phyloP scores from a whole-genome alignment of 805 yeast species.

The Komagataella populi region DNA sequence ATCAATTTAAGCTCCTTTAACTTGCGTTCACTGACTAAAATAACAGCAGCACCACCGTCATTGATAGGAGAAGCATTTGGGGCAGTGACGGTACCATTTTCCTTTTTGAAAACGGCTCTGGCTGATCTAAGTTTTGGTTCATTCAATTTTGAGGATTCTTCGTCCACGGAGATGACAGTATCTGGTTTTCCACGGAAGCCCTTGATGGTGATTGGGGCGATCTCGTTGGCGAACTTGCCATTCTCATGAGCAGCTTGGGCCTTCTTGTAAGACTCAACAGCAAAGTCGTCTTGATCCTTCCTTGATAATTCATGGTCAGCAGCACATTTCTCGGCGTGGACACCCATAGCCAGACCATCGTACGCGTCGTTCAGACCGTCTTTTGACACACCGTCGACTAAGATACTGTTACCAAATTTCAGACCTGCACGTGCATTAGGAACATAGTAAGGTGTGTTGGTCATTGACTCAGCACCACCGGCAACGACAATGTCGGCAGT shows the following conservation, averaged over 20 bases:
- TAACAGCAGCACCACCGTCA: constrained; percentile 96
- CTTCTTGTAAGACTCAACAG: constrained; percentile 71
- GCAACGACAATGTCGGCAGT: constrained; percentile 86
- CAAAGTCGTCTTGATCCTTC: constrained; percentile 82
- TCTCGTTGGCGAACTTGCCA: constrained; percentile 75
- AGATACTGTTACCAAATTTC: constrained; percentile 68
- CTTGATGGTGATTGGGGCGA: constrained; percentile 78
- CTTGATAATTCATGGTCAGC: constrained; percentile 63
- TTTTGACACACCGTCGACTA: constrained; percentile 82
- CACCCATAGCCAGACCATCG: constrained; percentile 85
- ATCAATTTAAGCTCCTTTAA: constrained; percentile 73
- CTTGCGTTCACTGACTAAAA: constrained; percentile 76
- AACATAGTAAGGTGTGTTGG: constrained; percentile 86
- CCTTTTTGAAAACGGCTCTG: constrained; percentile 89
- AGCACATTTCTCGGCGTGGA: constrained; percentile 95
- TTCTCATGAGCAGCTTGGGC: constrained; percentile 69
- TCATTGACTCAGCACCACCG: constrained; percentile 97
- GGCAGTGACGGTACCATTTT: constrained; percentile 92
- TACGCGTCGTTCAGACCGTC: constrained; percentile 94
- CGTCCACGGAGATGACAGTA: constrained; percentile 58
- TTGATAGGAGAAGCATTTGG: constrained; percentile 94
- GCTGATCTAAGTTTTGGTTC: constrained; percentile 68
- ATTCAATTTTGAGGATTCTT: constrained; percentile 70
- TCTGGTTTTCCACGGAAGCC: constrained; percentile 90
- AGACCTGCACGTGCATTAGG: constrained; percentile 81